A percentile compares a stretch with the other conserved stretches of the same genome.
phyloP scores from a whole-genome alignment of 1,139 yeast genomes.

The Meyerozyma sp. region DNA sequence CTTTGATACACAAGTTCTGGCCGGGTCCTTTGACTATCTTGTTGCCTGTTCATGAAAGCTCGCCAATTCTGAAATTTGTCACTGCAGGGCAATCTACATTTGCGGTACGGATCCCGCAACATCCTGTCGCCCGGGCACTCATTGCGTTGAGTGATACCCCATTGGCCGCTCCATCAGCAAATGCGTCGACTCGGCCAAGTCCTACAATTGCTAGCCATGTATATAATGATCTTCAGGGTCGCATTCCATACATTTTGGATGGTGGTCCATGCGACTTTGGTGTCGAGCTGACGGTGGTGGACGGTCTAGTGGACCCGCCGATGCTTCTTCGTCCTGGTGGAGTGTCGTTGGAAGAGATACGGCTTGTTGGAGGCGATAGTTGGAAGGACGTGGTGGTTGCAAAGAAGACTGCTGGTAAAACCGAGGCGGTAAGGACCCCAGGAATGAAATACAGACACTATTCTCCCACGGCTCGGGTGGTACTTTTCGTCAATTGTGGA shows the following conservation, averaged over 20 bases:
- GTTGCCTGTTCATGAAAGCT: slow-evolving; percentile 52
- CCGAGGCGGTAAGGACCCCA: slow-evolving; percentile 83
- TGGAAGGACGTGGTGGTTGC: slow-evolving; percentile 68
- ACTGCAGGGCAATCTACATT: slow-evolving; percentile 87
- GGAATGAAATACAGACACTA: slow-evolving; percentile 98
- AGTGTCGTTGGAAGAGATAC: slow-evolving; percentile 70
- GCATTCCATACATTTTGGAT: slow-evolving; percentile 80
- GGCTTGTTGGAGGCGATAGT: slow-evolving; percentile 49
- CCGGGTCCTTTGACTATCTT: slow-evolving; percentile 94
- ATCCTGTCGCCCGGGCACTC: slow-evolving; percentile 86
- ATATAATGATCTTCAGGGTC: slow-evolving; percentile 66
- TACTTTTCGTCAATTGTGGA: slow-evolving; percentile 53
- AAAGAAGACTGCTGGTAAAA: slow-evolving; percentile 55
- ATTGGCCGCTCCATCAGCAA: slow-evolving; percentile 95
- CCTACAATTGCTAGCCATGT: slow-evolving; percentile 90
- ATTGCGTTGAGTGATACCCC: slow-evolving; percentile 86
- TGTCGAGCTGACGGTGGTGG: slow-evolving; percentile 89
- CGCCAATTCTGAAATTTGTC: slow-evolving; percentile 64
- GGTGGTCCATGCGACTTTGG: slow-evolving; percentile 93
- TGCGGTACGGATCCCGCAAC: slow-evolving; percentile 84
- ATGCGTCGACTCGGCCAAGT: slow-evolving; percentile 91
- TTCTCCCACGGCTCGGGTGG: slow-evolving; percentile 83
- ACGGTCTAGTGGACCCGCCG: slow-evolving; percentile 83
- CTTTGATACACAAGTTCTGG: slow-evolving; percentile 70
- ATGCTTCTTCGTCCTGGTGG: slow-evolving; percentile 93